Base-by-base conservation (phyloP, 1,284 basidiomycete species). In the Austropuccinia psidii region DNA sequence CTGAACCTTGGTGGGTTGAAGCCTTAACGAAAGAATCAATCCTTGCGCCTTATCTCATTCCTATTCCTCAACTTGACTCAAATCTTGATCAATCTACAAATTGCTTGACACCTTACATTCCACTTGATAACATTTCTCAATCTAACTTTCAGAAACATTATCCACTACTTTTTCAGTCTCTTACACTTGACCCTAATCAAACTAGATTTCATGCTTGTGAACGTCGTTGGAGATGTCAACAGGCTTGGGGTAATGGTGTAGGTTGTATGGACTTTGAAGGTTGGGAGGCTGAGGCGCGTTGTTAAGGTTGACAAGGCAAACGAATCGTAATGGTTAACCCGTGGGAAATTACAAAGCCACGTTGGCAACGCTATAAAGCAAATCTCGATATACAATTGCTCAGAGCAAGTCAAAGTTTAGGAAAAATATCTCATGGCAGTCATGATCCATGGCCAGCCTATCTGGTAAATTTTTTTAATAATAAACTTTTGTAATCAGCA, bases 1-100 rank as follows among this genome's bases (percentile, higher is more conserved):
- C 79, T 6, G 79, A 80, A 58, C 45, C 66, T 19, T 77, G 77
- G 76, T 80, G 77, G 76, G 75, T 79, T 47, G 77, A 79, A 37
- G 76, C 77, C 24, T 74, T 80, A n/a, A 74, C 75, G 0, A 65
- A 76, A 4, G 76, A 79, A 33, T 74, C 77, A 0, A 64, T 72
- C n/a, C 70, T 80, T 3, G 76, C 76, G 49, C 75, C 76, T 3
- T 79, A 77, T 27, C 24, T 78, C 39, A 75, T 66, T 33, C 39
- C 61, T 4, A 21, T 15, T 64, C 43, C 33, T 8, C 9, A 29
- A 29, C 43, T 47, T 3, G 45, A 33, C 37, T 17, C 24, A 24
- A 35, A 41, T 24, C 27, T 24, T 24, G 19, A 21, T 5, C 21
- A 37, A 58, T 21, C 17, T 1, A 35, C 35, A 8, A 33, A 55